Evolutionary conservation across 2,329 filamentous ascomycete species (phyloP).

Genomic region (Fusarium sp.): DNA sequence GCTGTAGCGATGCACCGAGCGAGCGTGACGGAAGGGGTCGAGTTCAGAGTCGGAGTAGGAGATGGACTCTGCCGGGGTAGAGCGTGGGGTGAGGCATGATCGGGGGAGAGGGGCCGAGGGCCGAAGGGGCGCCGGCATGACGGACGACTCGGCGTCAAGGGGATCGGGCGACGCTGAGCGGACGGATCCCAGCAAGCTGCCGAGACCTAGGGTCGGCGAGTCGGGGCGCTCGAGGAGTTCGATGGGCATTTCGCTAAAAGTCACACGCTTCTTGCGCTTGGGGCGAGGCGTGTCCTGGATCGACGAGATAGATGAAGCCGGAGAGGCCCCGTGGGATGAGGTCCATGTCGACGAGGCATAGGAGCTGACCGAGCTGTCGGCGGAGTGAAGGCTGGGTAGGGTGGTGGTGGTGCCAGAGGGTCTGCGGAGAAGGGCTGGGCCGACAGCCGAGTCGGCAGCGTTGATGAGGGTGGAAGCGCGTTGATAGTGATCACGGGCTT

Average conservation of each 20-base stretch:
- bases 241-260: conserved; percentile 48
- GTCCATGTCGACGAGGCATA: conserved; percentile 41
- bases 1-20: conserved; percentile 61
- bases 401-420: conserved; percentile 50
- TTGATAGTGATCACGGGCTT: conserved; percentile 64
- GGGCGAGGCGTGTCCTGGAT: conserved; percentile 44
- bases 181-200: conserved; percentile 51
- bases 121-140: not conserved
- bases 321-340: conserved; percentile 30
- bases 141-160: conserved; percentile 5
- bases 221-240: conserved; percentile 66
- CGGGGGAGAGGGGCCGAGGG: conserved; percentile 31
- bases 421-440: conserved; percentile 54
- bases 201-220: conserved; percentile 68
- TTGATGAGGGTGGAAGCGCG: conserved; percentile 60
- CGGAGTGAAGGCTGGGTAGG: conserved; percentile 50
- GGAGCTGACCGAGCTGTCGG: conserved; percentile 59
- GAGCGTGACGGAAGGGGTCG: conserved; percentile 54
- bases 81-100: conserved; percentile 28
- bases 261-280: conserved; percentile 53
- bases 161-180: conserved; percentile 40
- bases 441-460: conserved; percentile 56
- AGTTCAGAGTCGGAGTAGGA: conserved; percentile 29
- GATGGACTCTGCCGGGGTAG: conserved; percentile 10
- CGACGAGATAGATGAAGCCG: conserved; percentile 54